Conservation (phyloP, 129 eudicot species). For the Centrapalus pauciflorus region DNA sequence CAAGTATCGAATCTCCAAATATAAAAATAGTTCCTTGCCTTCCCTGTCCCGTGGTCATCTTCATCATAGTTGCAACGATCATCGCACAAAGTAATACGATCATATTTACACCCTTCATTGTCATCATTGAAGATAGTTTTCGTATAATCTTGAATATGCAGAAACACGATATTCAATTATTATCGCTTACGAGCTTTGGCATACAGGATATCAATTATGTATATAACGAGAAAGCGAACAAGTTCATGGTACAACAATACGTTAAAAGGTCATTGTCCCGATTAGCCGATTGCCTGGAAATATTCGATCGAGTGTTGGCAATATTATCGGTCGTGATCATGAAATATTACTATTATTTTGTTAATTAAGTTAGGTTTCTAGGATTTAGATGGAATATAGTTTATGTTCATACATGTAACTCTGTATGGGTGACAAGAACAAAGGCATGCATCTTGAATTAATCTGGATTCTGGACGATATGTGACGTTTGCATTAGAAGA, state of each 20-base stretch:
- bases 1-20: slow-evolving; percentile 36
- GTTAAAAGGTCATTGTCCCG: slow-evolving; percentile 2
- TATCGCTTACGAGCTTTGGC: neutral
- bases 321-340: neutral
- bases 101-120: neutral
- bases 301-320: neutral
- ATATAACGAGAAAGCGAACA: neutral
- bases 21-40: slow-evolving; percentile 3
- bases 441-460: too few species aligned
- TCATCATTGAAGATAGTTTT: neutral
- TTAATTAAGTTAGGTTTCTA: slow-evolving; percentile 8
- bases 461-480: too few species aligned
- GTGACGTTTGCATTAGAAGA: too few species aligned
- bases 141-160: neutral
- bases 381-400: neutral
- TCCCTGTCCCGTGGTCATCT: neutral
- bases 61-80: neutral
- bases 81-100: neutral
- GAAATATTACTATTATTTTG: slow-evolving; percentile 3
- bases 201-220: too few species aligned
- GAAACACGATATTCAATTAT: slow-evolving; percentile 2
- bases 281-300: slow-evolving; percentile 2
- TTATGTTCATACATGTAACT: too few species aligned
- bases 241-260: neutral
- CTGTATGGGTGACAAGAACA: too few species aligned